Base-by-base conservation (phyloP, 2,329 filamentous ascomycete species). In the Fusarium verticillioides region DNA sequence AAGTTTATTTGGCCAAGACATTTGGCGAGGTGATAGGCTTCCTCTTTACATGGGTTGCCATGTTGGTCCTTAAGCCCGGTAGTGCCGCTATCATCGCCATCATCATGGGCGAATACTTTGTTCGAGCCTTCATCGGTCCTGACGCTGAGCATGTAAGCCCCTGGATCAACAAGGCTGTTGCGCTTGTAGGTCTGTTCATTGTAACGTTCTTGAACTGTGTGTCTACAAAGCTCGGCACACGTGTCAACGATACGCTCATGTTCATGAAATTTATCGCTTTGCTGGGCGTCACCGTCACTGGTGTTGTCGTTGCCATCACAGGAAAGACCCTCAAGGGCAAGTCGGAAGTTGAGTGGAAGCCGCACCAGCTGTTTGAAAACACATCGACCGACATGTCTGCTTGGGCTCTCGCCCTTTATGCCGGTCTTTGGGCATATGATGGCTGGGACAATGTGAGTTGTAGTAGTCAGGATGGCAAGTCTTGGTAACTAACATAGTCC, bases 91-190 rank as follows among this genome's bases (percentile, higher is more conserved):
- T 99, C 79, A 94, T 99, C 73, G 89, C 96, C 74, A 98, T 99
- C 75, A 98, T 99, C 78, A 98, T 98, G 86, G 96, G 96, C 47
- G 96, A 99, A 83, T 99, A 99, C 80, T 85, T 97, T n/a, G 94
- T 98, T 60, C 89, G 95, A 52, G 95, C 95, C 19, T 88, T 93
- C 47, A 92, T 97, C 66, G 95, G 95, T 13, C 91, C 95, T n/a
- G 94, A 97, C 65, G 93, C 93, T 5, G 91, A 93, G 78, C 90
- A 91, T 30, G 88, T 95, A 62, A 96, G 90, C 79, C 89, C 91
- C 4, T 98, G 96, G 95, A 89, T 98, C 79, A 95, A 94, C 85
- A 99, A 98, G 85, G 89, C 87, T 5, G 93, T 98, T 37, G 96
- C 95, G 3, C 82, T 98, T 67, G 85, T 90, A 12, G 95, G 94